Evolutionary conservation across 768 basidiomycete species (phyloP), one percentile per base, ranked within the genome.

Genomic region (Megacollybia marginata): DNA sequence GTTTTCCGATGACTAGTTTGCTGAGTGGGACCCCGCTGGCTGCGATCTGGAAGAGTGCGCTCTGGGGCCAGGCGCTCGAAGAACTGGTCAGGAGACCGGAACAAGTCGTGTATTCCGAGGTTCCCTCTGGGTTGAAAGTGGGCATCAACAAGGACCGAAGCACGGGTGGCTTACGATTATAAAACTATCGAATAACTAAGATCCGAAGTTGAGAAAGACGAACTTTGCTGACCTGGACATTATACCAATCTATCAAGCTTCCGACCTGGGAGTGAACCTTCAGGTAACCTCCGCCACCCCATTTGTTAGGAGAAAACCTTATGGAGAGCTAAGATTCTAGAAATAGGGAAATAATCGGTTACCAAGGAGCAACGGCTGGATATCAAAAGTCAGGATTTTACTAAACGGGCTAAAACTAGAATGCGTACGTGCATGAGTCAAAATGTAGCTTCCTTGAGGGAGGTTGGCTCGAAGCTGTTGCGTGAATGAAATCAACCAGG

Each of bases 1-100:
- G 86, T 64, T 90, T 90, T 4, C 85, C 86, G 57, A 90, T 85
- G 52, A 88, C 79, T 46, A 88, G 69, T 65, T 90, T 88, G 60
- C 74, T 62, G 42, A 79, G 57, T 2, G 71, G 60, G 9, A 88
- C 75, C 18, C 83, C 83, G 51, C 65, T 75, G 1, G 72, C 71
- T 44, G 76, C 74, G 52, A 83, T 80, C 59, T 82, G 73, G 63
- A 82, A 78, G 33, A 75, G 66, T 0, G 85, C 72, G 0, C 82
- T 73, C 35, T 80, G 48, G 8, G 86, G 88, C 79, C 80, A 88
- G 36, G 67, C 61, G 48, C 63, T 69, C 4, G 82, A 80, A 7
- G 83, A 86, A 1, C 72, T 61, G 4, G 68, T 78, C 44, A 88
- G 65, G 28, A 91, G 75, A 35, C 72, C 74, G 18, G 60, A 46